Evolutionary conservation across 208 protist species (phyloP).

Genomic region (Trypanosoma grayi): DNA sequence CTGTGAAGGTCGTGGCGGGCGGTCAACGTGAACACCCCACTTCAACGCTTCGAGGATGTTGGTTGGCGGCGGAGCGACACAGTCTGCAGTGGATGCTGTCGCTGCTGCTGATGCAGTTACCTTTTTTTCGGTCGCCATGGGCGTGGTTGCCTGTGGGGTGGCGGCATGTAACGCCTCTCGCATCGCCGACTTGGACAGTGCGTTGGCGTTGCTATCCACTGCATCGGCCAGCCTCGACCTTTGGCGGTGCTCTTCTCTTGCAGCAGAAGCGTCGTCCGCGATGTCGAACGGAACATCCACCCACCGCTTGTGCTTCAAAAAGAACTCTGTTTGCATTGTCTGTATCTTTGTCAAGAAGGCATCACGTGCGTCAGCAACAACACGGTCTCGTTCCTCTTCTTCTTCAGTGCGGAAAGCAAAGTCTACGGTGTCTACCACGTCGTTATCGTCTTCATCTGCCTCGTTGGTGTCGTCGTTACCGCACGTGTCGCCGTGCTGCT

Average conservation of each 20-base stretch:
- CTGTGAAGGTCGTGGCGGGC: constrained; percentile 34
- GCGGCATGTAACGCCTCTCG: constrained; percentile 7
- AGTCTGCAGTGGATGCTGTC: not conserved
- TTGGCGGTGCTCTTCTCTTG: not conserved
- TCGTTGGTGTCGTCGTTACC: not conserved
- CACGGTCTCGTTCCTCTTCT: constrained; percentile 43
- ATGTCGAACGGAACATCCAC: constrained; percentile 73
- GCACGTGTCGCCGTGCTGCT: not conserved
- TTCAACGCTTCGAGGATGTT: constrained; percentile 21
- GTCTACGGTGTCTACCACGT: constrained; percentile 27
- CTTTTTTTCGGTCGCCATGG: not conserved
- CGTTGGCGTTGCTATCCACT: not conserved
- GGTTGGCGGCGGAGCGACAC: not conserved
- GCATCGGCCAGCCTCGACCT: not conserved
- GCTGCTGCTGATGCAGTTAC: not conserved
- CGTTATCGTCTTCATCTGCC: constrained; percentile 24
- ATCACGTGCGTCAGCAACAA: constrained; percentile 58
- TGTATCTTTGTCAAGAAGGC: constrained; percentile 74
- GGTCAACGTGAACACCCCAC: constrained; percentile 17
- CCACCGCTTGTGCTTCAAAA: constrained; percentile 71
- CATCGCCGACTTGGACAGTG: constrained; percentile 13
- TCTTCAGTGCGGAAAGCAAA: constrained; percentile 46
- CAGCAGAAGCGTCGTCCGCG: constrained; percentile 25
- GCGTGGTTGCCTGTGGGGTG: not conserved
- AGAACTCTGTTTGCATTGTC: constrained; percentile 74